Base-by-base conservation (phyloP, 1,284 basidiomycete species). In the Malassezia vespertilionis region DNA sequence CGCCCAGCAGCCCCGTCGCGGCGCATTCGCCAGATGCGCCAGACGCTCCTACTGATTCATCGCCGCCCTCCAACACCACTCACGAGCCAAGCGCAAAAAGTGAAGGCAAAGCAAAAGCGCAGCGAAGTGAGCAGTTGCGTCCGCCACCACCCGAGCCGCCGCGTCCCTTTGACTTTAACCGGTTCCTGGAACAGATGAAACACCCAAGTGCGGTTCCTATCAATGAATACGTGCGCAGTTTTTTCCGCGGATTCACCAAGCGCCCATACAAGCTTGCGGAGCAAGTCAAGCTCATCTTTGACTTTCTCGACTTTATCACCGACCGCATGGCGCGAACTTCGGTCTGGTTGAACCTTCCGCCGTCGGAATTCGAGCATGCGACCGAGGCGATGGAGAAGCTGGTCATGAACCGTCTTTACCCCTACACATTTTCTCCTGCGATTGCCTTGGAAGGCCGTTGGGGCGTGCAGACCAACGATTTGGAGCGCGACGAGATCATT, bases 381-480 rank as follows among this genome's bases (percentile, higher is more conserved):
- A 80, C 88, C 74, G 91, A 97, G 73, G 90, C 89, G 41, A 96
- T 97, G 87, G 91, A 97, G 77, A 97, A 97, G 73, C 79, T 97
- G 9, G 88, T 97, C 60, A 97, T 97, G 93, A 99, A 97, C 64
- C 77, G 90, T 39, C 75, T 96, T 44, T 96, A 93, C 72, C 55
- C 56, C 1, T 63, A 58, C 44, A 69, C 68, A 0, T 69, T 68
- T 40, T 57, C 62, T 8, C 68, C 66, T 10, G 65, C 68, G 10
- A 60, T 70, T 2, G 57, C 58, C 21, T 56, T 57, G 26, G 67
- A 69, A 33, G 67, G 67, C 5, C 48, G 57, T 5, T 69, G 66
- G 62, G 49, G 50, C 4, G 64, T 69, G 2, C 87, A 74, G 2
- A 83, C 88, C 0, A 93, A 96, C 67, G 91, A 97, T 69, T 78